Percentiles rank a stretch among this genome's conserved stretches.
These are phyloP conservation scores for Citrullus mucosospermus DNA, from an alignment of 306 rosid genomes.

Conservation along the genomic window DNA sequence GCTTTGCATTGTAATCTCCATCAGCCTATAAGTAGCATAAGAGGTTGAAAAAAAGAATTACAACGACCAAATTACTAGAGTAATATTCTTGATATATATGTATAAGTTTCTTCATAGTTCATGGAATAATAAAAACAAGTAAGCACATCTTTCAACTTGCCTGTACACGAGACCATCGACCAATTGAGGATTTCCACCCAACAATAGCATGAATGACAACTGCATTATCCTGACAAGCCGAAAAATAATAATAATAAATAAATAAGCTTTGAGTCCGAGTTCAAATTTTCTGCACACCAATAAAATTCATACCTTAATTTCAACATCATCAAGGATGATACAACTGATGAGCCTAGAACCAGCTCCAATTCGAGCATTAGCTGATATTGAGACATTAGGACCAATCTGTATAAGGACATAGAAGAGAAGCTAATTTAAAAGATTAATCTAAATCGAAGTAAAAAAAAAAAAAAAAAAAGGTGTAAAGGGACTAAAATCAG, in stretches of 20 bases:
- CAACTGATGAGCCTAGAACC: conserved; percentile 88
- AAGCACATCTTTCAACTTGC: conserved; percentile 28
- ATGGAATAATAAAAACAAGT: background rate
- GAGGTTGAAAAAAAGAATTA: background rate
- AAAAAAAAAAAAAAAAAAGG: background rate
- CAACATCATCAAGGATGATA: conserved; percentile 77
- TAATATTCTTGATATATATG: background rate
- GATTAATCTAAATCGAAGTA: background rate
- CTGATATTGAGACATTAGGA: conserved; percentile 86
- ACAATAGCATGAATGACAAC: conserved; percentile 78
- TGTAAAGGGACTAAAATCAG: background rate
- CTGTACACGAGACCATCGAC: conserved; percentile 90
- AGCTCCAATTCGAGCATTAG: conserved; percentile 93
- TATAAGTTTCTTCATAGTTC: background rate
- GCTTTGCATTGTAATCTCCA: conserved; percentile 78
- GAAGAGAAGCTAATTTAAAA: background rate
- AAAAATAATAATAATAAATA: background rate
- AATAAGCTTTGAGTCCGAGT: background rate
- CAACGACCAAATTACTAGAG: background rate
- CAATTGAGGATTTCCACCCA: conserved; percentile 92
- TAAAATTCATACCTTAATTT: conserved; percentile 51
- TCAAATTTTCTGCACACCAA: background rate
- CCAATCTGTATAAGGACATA: conserved; percentile 54
- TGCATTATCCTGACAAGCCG: conserved; percentile 65
- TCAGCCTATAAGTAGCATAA: conserved; percentile 35